Base-by-base conservation (phyloP, 2,329 filamentous ascomycete species). In the Claviceps capensis region DNA sequence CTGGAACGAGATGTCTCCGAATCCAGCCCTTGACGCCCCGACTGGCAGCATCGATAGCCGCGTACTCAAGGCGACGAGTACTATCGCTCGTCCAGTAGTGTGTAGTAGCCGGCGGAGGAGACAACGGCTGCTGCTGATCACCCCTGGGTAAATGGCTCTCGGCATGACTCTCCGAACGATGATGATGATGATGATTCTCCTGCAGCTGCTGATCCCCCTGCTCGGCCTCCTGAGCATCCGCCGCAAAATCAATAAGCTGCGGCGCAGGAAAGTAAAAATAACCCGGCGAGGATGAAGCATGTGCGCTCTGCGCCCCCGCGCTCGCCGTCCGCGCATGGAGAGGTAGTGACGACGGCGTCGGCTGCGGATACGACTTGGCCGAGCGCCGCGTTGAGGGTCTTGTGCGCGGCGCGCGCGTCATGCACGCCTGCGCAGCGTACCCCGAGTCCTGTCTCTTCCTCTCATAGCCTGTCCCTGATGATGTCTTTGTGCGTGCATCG, bases 11-110 rank as follows among this genome's bases (percentile, higher is more conserved):
- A 57, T 77, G 71, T 44, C 74, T 71, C 61, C 76, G 69, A 37
- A 82, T 60, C 75, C 81, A 83, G 13, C 80, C 81, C 56, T 74
- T 74, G 34, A 84, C 69, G 4, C 81, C 81, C 1, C 72, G 71
- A 38, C 73, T 76, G 2, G 80, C 79, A 0, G 79, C 79, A 48
- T 84, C 81, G 42, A 84, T 84, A 52, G 81, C 81, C 0, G 79
- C 81, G 58, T 84, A 84, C 66, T 84, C 81, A 3, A 82, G 70
- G 11, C 79, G 71, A 3, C 81, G 72, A 0, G 80, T 83, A 50
- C 71, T 72, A 60, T 83, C 78, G 59, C 78, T 82, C 1, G 79
- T 83, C 81, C 81, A 84, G 65, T 83, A 84, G 60, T 83, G 78
- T 1, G 77, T 78, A 2, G 81, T 82, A 57, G 75, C 73, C 4